These are phyloP conservation scores for Metschnikowia kunwiensis DNA, from an alignment of 805 yeast species.

Conservation along the genomic window DNA sequence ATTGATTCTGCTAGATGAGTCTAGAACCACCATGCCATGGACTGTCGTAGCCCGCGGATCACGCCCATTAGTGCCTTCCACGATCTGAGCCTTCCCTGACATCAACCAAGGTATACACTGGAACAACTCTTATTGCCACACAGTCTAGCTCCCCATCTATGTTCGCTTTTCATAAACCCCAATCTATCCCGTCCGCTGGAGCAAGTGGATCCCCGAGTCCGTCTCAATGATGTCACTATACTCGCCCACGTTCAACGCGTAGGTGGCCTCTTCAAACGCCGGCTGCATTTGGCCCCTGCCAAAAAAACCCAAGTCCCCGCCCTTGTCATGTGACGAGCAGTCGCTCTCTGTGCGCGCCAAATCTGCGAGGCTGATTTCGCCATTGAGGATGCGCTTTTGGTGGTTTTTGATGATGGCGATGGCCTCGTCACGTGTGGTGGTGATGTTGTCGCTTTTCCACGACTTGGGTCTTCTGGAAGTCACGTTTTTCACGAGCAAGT, in stretches of 20 bases:
- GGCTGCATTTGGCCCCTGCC: constrained; percentile 95
- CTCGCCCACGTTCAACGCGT: constrained; percentile 77
- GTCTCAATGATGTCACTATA: constrained; percentile 80
- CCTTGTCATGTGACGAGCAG: constrained; percentile 79
- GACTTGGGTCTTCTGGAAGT: constrained; percentile 88
- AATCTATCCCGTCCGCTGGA: constrained; percentile 71
- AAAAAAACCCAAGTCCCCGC: constrained; percentile 91
- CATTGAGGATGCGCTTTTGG: constrained; percentile 57
- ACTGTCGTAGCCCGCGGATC: no score
- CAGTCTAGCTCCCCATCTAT: no score
- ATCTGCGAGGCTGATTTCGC: constrained; percentile 63
- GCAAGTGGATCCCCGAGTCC: constrained; percentile 86
- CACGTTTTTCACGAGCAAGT: constrained; percentile 76
- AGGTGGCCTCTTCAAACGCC: constrained; percentile 84
- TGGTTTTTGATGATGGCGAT: constrained; percentile 55
- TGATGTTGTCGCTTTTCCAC: constrained; percentile 78
- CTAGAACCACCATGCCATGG: no score
- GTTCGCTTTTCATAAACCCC: no score
- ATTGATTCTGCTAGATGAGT: no score
- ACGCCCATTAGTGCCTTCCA: no score
- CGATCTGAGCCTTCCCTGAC: no score
- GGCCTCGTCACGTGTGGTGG: constrained; percentile 82
- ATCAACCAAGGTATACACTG: no score
- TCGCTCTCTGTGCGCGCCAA: constrained; percentile 84
- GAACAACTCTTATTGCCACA: no score